Base-by-base conservation (phyloP, 2,329 filamentous ascomycete species). In the Epicoccum nigrum region DNA sequence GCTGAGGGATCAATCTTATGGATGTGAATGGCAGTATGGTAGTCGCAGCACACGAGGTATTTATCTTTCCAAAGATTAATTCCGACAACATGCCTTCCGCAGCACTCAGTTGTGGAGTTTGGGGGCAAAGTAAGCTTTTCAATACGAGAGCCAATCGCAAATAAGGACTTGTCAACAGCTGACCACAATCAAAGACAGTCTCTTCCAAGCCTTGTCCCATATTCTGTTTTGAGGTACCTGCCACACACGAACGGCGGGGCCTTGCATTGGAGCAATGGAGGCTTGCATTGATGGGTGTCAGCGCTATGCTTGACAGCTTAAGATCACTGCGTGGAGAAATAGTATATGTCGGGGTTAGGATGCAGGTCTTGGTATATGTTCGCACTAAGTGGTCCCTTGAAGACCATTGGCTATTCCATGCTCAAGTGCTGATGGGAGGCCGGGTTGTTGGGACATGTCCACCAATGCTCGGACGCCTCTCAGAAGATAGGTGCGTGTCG, bases 191-290 rank as follows among this genome's bases (percentile, higher is more conserved):
- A 25, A 25, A n/a, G n/a, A n/a, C n/a, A n/a, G n/a, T n/a, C n/a
- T n/a, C n/a, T n/a, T n/a, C n/a, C n/a, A n/a, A n/a, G n/a, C n/a
- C n/a, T 9, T 23, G 32, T 37, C 21, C 11, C 19, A 27, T 4
- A 16, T 7, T 11, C 21, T 20, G 1, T 1, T 4, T 21, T 5
- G n/a, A 9, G 13, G 3, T 13, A 7, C 11, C 6, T 16, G 35
- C 21, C 21, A n/a, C 17, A 27, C 35, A 27, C 21, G 21, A 27
- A 15, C 35, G 20, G 30, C 30, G 27, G 12, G 38, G 38, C 23
- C 38, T 40, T 40, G 38, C 38, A 40, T 40, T 15, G n/a, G 23
- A 25, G 23, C 23, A 25, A n/a, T n/a, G n/a, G n/a, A n/a, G n/a
- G n/a, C n/a, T n/a, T n/a, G n/a, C n/a, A n/a, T n/a, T n/a, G n/a